phyloP scores from a whole-genome alignment of 768 basidiomycete species.

The Melanogaster broomeanus region DNA sequence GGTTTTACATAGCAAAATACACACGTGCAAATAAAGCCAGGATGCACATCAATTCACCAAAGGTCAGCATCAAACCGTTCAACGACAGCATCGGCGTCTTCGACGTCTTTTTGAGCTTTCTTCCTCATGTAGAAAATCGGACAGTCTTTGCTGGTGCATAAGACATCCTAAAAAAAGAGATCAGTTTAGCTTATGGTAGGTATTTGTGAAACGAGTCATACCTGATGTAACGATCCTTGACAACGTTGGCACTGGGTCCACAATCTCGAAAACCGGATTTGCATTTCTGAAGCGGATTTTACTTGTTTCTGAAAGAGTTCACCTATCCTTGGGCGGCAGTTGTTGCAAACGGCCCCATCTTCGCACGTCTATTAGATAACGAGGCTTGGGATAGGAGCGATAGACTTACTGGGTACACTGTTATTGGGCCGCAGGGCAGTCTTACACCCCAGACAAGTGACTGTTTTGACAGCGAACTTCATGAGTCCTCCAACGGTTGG shows the following conservation, averaged over 20 bases:
- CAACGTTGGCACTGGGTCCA: constrained; percentile 99
- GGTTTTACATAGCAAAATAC: not conserved
- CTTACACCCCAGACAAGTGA: constrained; percentile 95
- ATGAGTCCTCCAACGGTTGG: constrained; percentile 96
- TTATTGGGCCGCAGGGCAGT: constrained; percentile 81
- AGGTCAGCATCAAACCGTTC: constrained; percentile 82
- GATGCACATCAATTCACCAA: constrained; percentile 47
- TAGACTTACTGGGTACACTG: constrained; percentile 62
- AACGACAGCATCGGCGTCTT: constrained; percentile 74
- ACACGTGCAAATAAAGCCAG: not conserved
- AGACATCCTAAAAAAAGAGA: constrained; percentile 68
- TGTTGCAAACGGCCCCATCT: constrained; percentile 95
- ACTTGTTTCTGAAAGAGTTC: constrained; percentile 95
- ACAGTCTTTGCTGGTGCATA: constrained; percentile 96
- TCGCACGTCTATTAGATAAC: constrained; percentile 5
- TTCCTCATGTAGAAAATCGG: constrained; percentile 99
- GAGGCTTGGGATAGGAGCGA: not conserved
- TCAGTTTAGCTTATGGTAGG: not conserved
- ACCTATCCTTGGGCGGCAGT: constrained; percentile 81
- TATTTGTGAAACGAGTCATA: constrained; percentile 23
- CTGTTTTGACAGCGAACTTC: constrained; percentile 97
- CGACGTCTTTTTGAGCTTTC: constrained; percentile 97
- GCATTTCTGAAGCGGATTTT: constrained; percentile 67
- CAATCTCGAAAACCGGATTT: constrained; percentile 89
- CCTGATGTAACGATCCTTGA: constrained; percentile 97